Evolutionary conservation across 78 protist species (phyloP).

Genomic region (Dictyostelium intermedium): DNA sequence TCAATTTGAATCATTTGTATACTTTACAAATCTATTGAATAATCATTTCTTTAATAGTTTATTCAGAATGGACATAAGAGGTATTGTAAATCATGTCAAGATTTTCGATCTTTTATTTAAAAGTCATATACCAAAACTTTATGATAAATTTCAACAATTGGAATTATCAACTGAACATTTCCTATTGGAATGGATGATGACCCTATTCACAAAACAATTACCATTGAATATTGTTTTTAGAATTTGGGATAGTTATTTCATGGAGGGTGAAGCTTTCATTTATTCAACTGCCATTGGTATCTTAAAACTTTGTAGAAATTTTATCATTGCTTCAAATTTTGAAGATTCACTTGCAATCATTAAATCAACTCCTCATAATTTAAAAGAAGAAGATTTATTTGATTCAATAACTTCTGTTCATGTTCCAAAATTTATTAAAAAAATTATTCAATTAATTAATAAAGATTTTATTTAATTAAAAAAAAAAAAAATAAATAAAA

Average conservation of each 20-base stretch:
- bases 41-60: slow-evolving; percentile 67
- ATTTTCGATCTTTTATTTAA: slow-evolving; percentile 58
- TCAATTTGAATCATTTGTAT: slow-evolving; percentile 43
- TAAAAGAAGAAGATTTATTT: slow-evolving; percentile 68
- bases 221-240: slow-evolving; percentile 48
- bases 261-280: slow-evolving; percentile 83
- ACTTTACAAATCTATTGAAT: slow-evolving; percentile 70
- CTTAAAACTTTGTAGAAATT: slow-evolving; percentile 15
- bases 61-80: slow-evolving; percentile 61
- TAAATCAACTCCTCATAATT: slow-evolving; percentile 25
- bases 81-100: slow-evolving; percentile 51
- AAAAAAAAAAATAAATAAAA: too few species aligned
- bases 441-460: slow-evolving; percentile 8
- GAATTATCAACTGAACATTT: slow-evolving; percentile 57
- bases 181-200: slow-evolving; percentile 84
- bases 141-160: slow-evolving; percentile 2
- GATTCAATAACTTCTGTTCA: slow-evolving; percentile 15
- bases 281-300: slow-evolving; percentile 60
- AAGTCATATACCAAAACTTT: slow-evolving; percentile 47
- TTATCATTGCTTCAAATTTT: slow-evolving; percentile 27
- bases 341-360: slow-evolving; percentile 39
- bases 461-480: not conserved
- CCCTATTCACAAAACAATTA: slow-evolving; percentile 68
- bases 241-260: slow-evolving; percentile 75
- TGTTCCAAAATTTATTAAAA: slow-evolving; percentile 31